Conservation (phyloP, 768 basidiomycete genomes). For the Porpolomopsis calyptriformis region DNA sequence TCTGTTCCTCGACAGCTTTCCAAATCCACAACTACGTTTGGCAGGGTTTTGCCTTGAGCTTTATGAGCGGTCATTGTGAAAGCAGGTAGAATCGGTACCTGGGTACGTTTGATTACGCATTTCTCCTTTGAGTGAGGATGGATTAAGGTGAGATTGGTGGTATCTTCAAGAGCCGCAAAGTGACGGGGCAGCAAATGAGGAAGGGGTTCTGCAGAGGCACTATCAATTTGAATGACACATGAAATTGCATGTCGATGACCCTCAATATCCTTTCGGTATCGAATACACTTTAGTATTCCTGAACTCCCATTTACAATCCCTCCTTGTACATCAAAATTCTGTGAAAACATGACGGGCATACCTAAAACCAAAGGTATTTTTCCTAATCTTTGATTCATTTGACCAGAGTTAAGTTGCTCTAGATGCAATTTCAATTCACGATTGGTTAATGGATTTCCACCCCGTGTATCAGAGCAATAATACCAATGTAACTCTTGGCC, state of each 20-base stretch:
- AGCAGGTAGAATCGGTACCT: slow-evolving; percentile 27
- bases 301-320: slow-evolving; percentile 23
- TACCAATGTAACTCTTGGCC: slow-evolving; percentile 18
- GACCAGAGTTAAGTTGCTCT: slow-evolving; percentile 14
- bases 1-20: slow-evolving; percentile 21
- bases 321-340: slow-evolving; percentile 23
- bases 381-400: slow-evolving; percentile 21
- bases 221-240: slow-evolving; percentile 13
- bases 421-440: slow-evolving; percentile 7
- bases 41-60: slow-evolving; percentile 28
- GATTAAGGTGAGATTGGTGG: slow-evolving; percentile 1
- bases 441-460: slow-evolving; percentile 9
- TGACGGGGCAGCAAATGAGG: slow-evolving; percentile 5
- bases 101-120: slow-evolving; percentile 18
- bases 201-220: background rate
- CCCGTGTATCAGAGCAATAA: slow-evolving; percentile 17
- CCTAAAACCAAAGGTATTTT: slow-evolving; percentile 18
- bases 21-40: slow-evolving; percentile 23
- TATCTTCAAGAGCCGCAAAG: slow-evolving; percentile 12
- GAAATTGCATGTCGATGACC: slow-evolving; percentile 10
- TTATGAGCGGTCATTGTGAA: slow-evolving; percentile 32
- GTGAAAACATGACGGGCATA: slow-evolving; percentile 24
- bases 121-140: slow-evolving; percentile 8
- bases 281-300: slow-evolving; percentile 12
- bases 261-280: slow-evolving; percentile 12